Evolutionary conservation across 257 asterid species (phyloP).

Genomic region (Fraxinus americana): DNA sequence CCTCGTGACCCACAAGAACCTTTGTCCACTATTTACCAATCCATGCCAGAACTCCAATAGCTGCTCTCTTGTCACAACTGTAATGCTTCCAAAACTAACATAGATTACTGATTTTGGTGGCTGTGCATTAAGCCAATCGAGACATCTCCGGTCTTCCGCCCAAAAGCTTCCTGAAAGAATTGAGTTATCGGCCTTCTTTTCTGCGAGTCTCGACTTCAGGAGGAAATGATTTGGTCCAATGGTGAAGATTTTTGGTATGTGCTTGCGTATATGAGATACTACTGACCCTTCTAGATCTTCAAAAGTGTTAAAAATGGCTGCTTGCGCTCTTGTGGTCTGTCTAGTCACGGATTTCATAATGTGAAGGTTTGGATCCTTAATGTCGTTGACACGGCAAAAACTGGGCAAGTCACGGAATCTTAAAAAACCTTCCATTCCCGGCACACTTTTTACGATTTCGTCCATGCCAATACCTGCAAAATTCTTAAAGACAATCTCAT

Average conservation of each 20-base stretch:
- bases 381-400: slow-evolving; percentile 15
- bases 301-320: slow-evolving; percentile 26
- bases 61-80: slow-evolving; percentile 14
- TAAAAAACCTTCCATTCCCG: slow-evolving; percentile 33
- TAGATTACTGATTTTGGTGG: slow-evolving; percentile 27
- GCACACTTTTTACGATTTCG: neutral
- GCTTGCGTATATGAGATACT: slow-evolving; percentile 19
- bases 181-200: neutral
- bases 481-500: neutral
- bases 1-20: slow-evolving; percentile 28
- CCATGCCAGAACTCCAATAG: slow-evolving; percentile 29
- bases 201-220: slow-evolving; percentile 13
- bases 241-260: slow-evolving; percentile 18
- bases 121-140: slow-evolving; percentile 32
- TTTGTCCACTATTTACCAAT: slow-evolving; percentile 18
- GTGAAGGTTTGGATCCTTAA: neutral
- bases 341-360: neutral
- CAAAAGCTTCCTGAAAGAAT: slow-evolving; percentile 15
- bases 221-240: slow-evolving; percentile 30
- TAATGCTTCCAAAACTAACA: slow-evolving; percentile 37
- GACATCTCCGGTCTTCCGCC: slow-evolving; percentile 24
- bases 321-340: slow-evolving; percentile 27
- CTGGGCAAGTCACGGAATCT: slow-evolving; percentile 28
- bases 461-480: slow-evolving; percentile 22
- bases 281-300: slow-evolving; percentile 27